Conservation (phyloP, 2,329 filamentous ascomycete genomes). For the Penicillium sp. region DNA sequence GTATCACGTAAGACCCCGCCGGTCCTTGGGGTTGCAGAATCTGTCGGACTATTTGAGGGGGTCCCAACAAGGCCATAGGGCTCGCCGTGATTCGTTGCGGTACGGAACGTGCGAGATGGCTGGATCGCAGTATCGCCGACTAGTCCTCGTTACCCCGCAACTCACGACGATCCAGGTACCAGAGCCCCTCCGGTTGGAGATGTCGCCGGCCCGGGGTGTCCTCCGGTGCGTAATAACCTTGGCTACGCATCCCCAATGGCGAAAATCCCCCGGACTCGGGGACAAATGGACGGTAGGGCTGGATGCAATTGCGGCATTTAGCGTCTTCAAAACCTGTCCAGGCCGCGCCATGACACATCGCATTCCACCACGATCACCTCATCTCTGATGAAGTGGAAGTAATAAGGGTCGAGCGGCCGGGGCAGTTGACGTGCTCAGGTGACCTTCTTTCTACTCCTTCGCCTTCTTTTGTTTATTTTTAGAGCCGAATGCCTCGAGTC, state of each 20-base stretch:
- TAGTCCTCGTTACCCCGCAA: conserved; percentile 21
- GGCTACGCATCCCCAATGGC: conserved; percentile 11
- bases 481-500: background rate
- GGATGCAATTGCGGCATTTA: conserved; percentile 21
- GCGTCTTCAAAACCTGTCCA: background rate
- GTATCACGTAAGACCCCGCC: conserved; percentile 25
- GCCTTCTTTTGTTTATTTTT: conserved; percentile 3
- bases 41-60: background rate
- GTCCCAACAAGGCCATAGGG: background rate
- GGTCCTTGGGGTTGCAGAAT: background rate
- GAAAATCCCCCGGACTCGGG: conserved; percentile 23
- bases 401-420: background rate
- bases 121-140: conserved; percentile 11
- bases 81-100: conserved; percentile 6
- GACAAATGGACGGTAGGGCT: conserved; percentile 8
- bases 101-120: conserved; percentile 3
- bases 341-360: conserved; percentile 22
- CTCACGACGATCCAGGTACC: conserved; percentile 24
- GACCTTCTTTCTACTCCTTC: conserved; percentile 1
- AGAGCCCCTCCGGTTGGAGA: conserved; percentile 16
- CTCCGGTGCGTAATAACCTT: conserved; percentile 10
- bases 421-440: background rate
- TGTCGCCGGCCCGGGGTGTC: conserved; percentile 18
- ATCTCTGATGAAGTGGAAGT: background rate
- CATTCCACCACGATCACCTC: conserved; percentile 22